phyloP scores from a whole-genome alignment of 345 rosid genomes.

The Linum lewisii region DNA sequence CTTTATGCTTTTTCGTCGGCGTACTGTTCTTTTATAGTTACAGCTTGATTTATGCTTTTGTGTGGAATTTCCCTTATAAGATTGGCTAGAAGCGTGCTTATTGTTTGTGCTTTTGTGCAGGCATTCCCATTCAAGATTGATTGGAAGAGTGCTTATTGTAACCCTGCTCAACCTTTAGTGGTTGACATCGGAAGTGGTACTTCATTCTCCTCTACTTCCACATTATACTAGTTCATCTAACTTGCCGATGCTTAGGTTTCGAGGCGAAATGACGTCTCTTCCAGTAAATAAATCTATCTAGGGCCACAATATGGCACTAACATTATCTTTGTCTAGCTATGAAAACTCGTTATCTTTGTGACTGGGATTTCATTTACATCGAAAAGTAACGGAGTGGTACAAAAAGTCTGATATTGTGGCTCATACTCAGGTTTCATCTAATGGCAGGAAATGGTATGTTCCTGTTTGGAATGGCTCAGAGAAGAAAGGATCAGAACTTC shows the following conservation, averaged over 20 bases:
- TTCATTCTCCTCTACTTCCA: constrained; percentile 1
- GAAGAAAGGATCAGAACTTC: constrained; percentile 43
- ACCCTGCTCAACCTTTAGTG: constrained; percentile 42
- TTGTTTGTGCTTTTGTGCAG: constrained; percentile 35
- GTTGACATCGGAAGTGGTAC: constrained; percentile 75
- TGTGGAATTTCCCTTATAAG: neutral
- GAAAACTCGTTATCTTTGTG: no score
- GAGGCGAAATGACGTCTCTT: no score
- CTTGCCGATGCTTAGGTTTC: neutral
- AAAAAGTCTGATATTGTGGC: neutral
- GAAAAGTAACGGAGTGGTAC: neutral
- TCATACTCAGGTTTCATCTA: constrained; percentile 6
- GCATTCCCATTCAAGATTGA: constrained; percentile 48
- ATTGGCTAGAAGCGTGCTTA: no score
- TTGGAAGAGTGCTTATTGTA: constrained; percentile 33
- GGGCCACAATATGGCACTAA: no score
- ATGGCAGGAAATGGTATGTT: constrained; percentile 52
- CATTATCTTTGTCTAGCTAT: no score
- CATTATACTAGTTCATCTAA: neutral
- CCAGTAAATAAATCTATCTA: no score
- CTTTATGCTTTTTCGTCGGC: no score
- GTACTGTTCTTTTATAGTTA: no score
- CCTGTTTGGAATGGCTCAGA: constrained; percentile 51
- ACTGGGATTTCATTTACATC: constrained; percentile 4
- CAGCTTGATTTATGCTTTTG: neutral